Base-by-base conservation (phyloP, 1,284 basidiomycete species). In the Naganishia sp. region DNA sequence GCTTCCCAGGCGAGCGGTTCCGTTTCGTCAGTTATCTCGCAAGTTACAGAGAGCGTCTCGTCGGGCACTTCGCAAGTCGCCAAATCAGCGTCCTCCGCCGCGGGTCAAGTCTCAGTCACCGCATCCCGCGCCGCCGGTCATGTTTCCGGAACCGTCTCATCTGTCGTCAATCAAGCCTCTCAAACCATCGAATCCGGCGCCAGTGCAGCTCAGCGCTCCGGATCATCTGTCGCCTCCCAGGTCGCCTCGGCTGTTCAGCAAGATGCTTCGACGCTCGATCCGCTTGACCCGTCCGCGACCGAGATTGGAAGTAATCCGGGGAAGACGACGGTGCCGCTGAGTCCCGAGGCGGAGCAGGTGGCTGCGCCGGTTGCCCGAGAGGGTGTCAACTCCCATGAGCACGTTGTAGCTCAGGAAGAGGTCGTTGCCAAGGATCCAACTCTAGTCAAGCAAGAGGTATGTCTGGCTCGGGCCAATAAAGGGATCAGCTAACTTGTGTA, bases 131-230 rank as follows among this genome's bases (percentile, higher is more conserved):
- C 52, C 23, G 51, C 56, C 25, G 66, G 63, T 39, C 65, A 69
- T 23, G 68, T 21, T 11, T 61, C 46, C 41, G 43, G 35, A 49
- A 58, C 49, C n/a, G 69, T 67, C n/a, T 68, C 66, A 32, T 62
- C 58, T 43, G 66, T 53, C 45, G 64, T 68, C 18, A 68, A 72
- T 67, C 66, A 73, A 32, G 75, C 71, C 32, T 72, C 75, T 3
- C 65, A 71, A 56, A 72, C 74, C 3, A 69, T 61, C 43, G 69
- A 67, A 54, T 66, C 67, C 10, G 72, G 72, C 17, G 69, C 69
- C 6, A 71, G 69, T 9, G 69, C 46, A 13, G 69, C 68, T 4
- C 68, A 69, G 5, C 32, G 60, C 3, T 68, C 72, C 32, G 72
- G 68, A 47, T 68, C 66, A 6, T 67, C 69, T 1, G n/a, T 35